Base-by-base conservation (phyloP, 2,329 filamentous ascomycete species). In the Cladophialophora immunda region DNA sequence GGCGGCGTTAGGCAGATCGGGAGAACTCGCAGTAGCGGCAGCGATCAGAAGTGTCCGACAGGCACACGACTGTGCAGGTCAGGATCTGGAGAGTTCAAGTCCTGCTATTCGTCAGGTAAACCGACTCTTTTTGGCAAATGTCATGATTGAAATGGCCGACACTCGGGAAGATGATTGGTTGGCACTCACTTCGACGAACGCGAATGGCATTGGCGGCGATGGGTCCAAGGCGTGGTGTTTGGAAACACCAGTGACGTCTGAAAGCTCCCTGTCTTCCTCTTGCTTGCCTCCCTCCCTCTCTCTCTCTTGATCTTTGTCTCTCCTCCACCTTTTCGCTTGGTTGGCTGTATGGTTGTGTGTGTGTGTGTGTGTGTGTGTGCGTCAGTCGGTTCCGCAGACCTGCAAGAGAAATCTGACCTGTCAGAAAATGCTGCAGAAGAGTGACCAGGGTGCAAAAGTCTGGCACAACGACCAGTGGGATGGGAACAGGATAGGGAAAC, bases 31-130 rank as follows among this genome's bases (percentile, higher is more conserved):
- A 55, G n/a, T 32, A 34, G 53, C 13, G 53, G 30, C 53, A 34
- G 27, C 19, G 30, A 55, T 34, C 13, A 29, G 2, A 30, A 32
- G 27, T 19, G 38, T 34, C 45, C 38, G 36, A 45, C 17, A 50
- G 57, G 30, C 57, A 34, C 17, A 45, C 45, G n/a, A 30, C 41
- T 30, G 57, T 34, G 38, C 34, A 41, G 19, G 41, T 22, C 45
- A 29, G 41, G 38, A 50, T 41, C 25, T 59, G 34, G 27, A 47
- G 38, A 19, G 36, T 22, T 22, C 36, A 27, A 29, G 36, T 41
- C 25, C 29, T 50, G 27, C 41, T 50, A 59, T 59, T 59, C 38
- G 57, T 59, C 41, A 59, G 38, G 11, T 9, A 45, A 22, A 25
- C 25, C 15, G 29, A 17, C 17, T 22, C 30, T 7, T 50, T 34